phyloP scores from a whole-genome alignment of 345 rosid species.

The rapeseed (Brassica napus) region DNA sequence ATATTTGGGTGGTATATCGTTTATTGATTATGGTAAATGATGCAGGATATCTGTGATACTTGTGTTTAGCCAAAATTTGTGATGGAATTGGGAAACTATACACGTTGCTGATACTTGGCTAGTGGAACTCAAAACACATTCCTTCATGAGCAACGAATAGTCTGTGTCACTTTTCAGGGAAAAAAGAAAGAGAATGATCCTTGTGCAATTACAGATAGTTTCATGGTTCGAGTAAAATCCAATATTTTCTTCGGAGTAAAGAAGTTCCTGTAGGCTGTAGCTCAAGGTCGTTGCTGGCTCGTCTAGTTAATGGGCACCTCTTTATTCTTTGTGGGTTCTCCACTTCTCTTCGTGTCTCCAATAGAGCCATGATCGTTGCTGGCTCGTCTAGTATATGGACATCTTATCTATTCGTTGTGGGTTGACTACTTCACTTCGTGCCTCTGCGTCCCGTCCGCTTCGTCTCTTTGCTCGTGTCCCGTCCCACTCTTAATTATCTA shows the following conservation, averaged over 20 bases:
- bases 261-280: neutral
- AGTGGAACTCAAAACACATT: slow-evolving; percentile 25
- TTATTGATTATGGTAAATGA: slow-evolving; percentile 36
- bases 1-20: slow-evolving; percentile 4
- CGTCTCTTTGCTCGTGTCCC: slow-evolving; percentile 2
- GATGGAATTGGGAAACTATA: slow-evolving; percentile 33
- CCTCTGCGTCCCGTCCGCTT: neutral
- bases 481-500: neutral
- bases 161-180: neutral
- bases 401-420: slow-evolving; percentile 2
- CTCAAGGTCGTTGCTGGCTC: slow-evolving; percentile 1
- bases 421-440: slow-evolving; percentile 8
- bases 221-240: slow-evolving; percentile 14
- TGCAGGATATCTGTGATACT: slow-evolving; percentile 39
- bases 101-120: slow-evolving; percentile 30
- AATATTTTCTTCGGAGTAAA: neutral
- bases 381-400: slow-evolving; percentile 17
- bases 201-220: slow-evolving; percentile 4
- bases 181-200: neutral
- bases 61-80: slow-evolving; percentile 31
- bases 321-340: neutral
- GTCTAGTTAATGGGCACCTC: slow-evolving; percentile 7
- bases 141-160: neutral
- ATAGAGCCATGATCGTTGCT: neutral
- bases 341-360: neutral